Evolutionary conservation across 225 moss, liverwort and hornwort species (phyloP).

Genomic region (Physcomitrium patens): DNA sequence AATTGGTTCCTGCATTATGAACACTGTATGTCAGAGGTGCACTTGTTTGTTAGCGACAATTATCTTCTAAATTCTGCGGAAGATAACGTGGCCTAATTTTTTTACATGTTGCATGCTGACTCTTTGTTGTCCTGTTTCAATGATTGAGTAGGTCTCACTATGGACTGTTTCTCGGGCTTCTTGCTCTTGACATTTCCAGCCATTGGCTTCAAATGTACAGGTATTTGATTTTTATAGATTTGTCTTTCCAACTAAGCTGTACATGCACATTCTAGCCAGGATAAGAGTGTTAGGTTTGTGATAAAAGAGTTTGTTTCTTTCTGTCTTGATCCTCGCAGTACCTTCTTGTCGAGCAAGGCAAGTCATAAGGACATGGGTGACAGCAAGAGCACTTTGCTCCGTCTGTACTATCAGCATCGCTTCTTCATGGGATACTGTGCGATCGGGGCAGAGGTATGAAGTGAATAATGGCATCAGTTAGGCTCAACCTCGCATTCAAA

Average conservation of each 20-base stretch:
- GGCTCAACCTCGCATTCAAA: neutral
- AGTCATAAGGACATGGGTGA: conserved; percentile 96
- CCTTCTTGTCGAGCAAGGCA: conserved; percentile 82
- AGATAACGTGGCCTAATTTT: neutral
- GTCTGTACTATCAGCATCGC: conserved; percentile 85
- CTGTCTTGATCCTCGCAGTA: conserved; percentile 49
- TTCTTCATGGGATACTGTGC: conserved; percentile 95
- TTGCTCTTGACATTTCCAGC: conserved; percentile 90
- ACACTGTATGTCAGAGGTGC: neutral
- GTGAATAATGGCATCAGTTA: neutral
- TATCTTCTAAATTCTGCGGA: neutral
- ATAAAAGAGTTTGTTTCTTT: neutral
- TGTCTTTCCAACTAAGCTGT: neutral
- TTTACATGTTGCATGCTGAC: conserved; percentile 25
- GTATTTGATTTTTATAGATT: conserved; percentile 33
- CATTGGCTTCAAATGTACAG: conserved; percentile 99
- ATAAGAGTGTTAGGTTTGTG: neutral
- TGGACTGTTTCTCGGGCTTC: conserved; percentile 78
- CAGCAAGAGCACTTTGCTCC: conserved; percentile 85
- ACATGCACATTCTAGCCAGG: neutral
- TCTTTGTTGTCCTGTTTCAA: conserved; percentile 27
- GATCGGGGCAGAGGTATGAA: conserved; percentile 81
- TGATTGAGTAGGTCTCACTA: conserved; percentile 45
- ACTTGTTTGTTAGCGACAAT: conserved; percentile 9
- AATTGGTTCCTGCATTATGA: neutral